These are phyloP conservation scores for Limtongia smithiae DNA, from an alignment of 805 yeast species.

Conservation along the genomic window DNA sequence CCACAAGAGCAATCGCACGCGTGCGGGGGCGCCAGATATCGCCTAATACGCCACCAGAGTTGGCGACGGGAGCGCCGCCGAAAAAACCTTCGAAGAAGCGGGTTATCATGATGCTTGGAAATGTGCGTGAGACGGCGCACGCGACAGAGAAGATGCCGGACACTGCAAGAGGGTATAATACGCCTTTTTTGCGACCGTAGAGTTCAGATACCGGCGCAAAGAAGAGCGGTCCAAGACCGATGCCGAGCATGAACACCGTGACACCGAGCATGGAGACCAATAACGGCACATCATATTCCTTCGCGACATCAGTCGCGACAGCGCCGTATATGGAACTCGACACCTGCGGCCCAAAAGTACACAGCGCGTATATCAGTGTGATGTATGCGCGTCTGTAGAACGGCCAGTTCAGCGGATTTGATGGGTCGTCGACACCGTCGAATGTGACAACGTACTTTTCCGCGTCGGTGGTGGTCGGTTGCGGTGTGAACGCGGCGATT, in stretches of 20 bases:
- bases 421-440: slow-evolving; percentile 68
- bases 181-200: slow-evolving; percentile 44
- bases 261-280: slow-evolving; percentile 23
- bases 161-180: slow-evolving; percentile 43
- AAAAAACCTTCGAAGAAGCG: slow-evolving; percentile 59
- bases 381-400: slow-evolving; percentile 38
- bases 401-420: slow-evolving; percentile 59
- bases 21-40: slow-evolving; percentile 51
- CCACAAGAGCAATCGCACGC: slow-evolving; percentile 55
- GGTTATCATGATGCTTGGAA: slow-evolving; percentile 48
- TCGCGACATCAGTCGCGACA: slow-evolving; percentile 9
- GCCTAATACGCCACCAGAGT: slow-evolving; percentile 57
- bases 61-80: slow-evolving; percentile 60
- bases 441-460: slow-evolving; percentile 46
- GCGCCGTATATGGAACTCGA: slow-evolving; percentile 46
- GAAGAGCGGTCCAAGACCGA: slow-evolving; percentile 54
- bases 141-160: slow-evolving; percentile 48
- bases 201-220: slow-evolving; percentile 55
- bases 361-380: slow-evolving; percentile 41
- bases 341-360: slow-evolving; percentile 47
- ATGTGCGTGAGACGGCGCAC: slow-evolving; percentile 48
- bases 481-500: slow-evolving; percentile 14
- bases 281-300: slow-evolving; percentile 1
- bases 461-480: slow-evolving; percentile 7
- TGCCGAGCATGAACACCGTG: slow-evolving; percentile 20